Percentiles rank a stretch among this genome's conserved stretches.
These are phyloP conservation scores for Euphorbia peplus DNA, from an alignment of 345 rosid species.

Conservation along the genomic window DNA sequence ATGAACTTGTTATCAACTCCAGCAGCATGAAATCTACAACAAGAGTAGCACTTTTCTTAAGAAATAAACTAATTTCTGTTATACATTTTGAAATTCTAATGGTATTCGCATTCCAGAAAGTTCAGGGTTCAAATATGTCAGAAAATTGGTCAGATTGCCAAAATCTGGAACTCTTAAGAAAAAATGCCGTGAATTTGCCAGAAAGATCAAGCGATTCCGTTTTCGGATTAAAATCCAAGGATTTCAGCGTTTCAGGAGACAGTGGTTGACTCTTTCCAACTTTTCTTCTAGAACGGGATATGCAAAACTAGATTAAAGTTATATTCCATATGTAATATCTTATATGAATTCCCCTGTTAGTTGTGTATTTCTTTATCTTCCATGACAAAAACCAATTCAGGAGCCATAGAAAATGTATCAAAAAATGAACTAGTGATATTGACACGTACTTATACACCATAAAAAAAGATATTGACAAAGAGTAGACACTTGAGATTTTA, in stretches of 20 bases:
- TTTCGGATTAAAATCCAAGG: constrained; percentile 64
- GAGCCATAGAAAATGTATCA: not conserved
- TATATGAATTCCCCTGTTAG: not conserved
- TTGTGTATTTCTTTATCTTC: constrained; percentile 8
- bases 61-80: not conserved
- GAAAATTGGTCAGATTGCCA: constrained; percentile 36
- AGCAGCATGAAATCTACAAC: not conserved
- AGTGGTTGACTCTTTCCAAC: constrained; percentile 52
- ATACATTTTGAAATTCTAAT: not conserved
- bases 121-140: constrained; percentile 37
- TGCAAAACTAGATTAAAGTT: constrained; percentile 40
- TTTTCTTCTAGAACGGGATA: constrained; percentile 51
- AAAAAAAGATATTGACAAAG: not conserved
- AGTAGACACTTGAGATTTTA: not conserved
- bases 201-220: constrained; percentile 53
- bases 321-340: not conserved
- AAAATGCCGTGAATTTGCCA: constrained; percentile 44
- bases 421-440: not conserved
- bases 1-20: not conserved
- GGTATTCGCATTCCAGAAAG: constrained; percentile 27
- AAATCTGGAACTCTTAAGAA: constrained; percentile 40
- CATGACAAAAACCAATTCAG: not conserved
- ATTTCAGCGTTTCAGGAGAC: constrained; percentile 49
- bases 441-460: too few species aligned
- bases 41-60: not conserved